A percentile compares a stretch with the other conserved stretches of the same genome.
These are phyloP conservation scores for Musa balbisiana DNA, from an alignment of 202 grass and related monocot species.

Conservation along the genomic window DNA sequence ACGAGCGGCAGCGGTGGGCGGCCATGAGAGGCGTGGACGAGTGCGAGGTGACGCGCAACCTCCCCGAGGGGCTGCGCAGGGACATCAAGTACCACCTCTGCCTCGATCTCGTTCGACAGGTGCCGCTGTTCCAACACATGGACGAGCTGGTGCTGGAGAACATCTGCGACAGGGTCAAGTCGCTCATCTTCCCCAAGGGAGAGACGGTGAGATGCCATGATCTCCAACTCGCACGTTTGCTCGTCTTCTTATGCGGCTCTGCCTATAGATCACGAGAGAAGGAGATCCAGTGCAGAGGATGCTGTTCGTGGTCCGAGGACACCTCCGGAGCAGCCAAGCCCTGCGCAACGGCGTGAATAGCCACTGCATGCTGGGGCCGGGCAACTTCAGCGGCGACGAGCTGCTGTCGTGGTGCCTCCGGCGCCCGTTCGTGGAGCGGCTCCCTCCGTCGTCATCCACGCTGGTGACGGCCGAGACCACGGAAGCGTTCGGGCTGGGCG, in stretches of 20 bases:
- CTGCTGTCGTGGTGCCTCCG: conserved; percentile 84
- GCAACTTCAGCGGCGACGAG: conserved; percentile 90
- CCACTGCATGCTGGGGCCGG: conserved; percentile 75
- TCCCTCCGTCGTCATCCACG: conserved; percentile 66
- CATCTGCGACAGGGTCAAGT: conserved; percentile 68
- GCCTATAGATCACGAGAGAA: conserved; percentile 48
- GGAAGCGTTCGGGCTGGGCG: conserved; percentile 71
- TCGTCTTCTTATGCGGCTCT: background rate
- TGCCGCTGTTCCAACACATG: conserved; percentile 78
- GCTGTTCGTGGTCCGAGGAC: conserved; percentile 78
- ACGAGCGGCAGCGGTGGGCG: conserved; percentile 76
- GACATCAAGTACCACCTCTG: conserved; percentile 91
- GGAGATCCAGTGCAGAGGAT: conserved; percentile 67
- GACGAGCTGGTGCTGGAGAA: conserved; percentile 84
- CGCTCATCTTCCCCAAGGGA: conserved; percentile 62
- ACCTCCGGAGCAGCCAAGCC: conserved; percentile 61
- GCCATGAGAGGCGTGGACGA: conserved; percentile 75
- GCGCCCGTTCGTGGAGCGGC: conserved; percentile 58
- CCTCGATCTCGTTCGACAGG: conserved; percentile 78
- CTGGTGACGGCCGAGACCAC: conserved; percentile 61
- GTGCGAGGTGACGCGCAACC: conserved; percentile 51
- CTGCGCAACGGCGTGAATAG: conserved; percentile 52
- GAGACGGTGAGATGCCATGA: conserved; percentile 38
- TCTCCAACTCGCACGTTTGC: background rate
- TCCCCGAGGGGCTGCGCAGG: conserved; percentile 57